Conservation (phyloP, 257 asterid genomes). For the Solanum gandarillasii region DNA sequence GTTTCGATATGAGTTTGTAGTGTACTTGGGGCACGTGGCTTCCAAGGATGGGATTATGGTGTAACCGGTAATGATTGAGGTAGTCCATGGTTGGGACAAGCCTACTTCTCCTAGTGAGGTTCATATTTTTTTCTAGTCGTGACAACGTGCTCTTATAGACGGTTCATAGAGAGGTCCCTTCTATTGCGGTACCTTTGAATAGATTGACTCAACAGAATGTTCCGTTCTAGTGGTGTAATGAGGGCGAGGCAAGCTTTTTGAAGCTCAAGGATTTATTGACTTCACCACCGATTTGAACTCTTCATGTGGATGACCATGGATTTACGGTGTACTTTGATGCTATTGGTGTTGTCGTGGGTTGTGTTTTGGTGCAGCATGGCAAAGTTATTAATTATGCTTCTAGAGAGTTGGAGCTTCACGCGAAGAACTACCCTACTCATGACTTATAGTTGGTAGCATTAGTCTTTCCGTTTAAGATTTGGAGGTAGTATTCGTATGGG, state of each 20-base stretch:
- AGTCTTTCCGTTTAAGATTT: too few species aligned
- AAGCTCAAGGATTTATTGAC: not conserved
- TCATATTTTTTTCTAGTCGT: too few species aligned
- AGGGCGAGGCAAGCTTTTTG: accelerated
- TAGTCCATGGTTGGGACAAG: too few species aligned
- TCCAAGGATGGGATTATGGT: too few species aligned
- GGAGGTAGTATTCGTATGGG: not conserved
- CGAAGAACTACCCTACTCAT: too few species aligned
- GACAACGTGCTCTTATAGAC: not conserved
- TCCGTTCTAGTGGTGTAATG: not conserved
- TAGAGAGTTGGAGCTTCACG: too few species aligned
- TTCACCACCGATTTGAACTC: not conserved
- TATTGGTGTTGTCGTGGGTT: not conserved
- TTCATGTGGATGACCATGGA: not conserved
- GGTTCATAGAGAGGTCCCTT: too few species aligned
- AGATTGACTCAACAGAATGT: not conserved
- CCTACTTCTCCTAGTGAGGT: too few species aligned
- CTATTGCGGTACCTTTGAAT: not conserved
- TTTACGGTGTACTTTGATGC: not conserved
- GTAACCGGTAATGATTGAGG: too few species aligned
- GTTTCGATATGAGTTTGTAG: too few species aligned
- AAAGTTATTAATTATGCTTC: not conserved
- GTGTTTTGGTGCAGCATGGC: not conserved
- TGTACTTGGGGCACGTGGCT: too few species aligned
- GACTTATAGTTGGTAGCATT: too few species aligned